Percentiles rank a stretch among this genome's conserved stretches.
phyloP scores from a whole-genome alignment of 129 eudicot genomes.

The Chrysanthemum seticuspe region DNA sequence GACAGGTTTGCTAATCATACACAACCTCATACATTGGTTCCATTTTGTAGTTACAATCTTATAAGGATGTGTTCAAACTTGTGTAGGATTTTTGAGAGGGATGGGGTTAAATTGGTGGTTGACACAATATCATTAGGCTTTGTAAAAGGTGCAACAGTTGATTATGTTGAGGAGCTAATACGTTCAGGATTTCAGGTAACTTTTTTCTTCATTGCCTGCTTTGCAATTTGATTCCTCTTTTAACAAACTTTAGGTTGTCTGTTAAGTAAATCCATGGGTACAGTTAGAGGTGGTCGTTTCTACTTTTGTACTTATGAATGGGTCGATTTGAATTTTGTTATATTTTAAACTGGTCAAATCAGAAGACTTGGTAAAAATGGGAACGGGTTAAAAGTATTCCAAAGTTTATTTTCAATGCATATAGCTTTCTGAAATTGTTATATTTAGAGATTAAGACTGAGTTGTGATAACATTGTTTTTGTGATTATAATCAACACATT shows the following conservation, averaged over 20 bases:
- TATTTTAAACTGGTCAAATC: no score
- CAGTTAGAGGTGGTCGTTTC: no score
- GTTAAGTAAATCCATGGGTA: no score
- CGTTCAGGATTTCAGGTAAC: slow-evolving; percentile 94
- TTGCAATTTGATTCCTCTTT: not conserved
- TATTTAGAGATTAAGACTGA: no score
- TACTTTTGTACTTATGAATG: no score
- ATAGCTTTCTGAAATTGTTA: no score
- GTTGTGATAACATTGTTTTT: no score
- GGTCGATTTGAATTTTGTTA: no score
- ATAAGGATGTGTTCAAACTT: slow-evolving; percentile 10
- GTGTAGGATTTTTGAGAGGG: slow-evolving; percentile 78
- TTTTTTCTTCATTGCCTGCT: slow-evolving; percentile 5
- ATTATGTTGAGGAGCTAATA: slow-evolving; percentile 94
- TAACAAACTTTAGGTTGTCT: not conserved
- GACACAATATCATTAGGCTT: slow-evolving; percentile 86
- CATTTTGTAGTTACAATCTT: not conserved
- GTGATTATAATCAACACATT: no score
- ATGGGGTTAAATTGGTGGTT: slow-evolving; percentile 91
- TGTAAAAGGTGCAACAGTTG: slow-evolving; percentile 94
- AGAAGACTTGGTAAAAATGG: no score
- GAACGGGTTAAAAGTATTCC: no score
- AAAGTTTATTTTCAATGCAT: no score
- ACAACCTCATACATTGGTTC: not conserved
- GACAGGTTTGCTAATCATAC: slow-evolving; percentile 62